Evolutionary conservation across 495 filamentous ascomycete genomes (phyloP).

Genomic region (Xylaria cubensis): DNA sequence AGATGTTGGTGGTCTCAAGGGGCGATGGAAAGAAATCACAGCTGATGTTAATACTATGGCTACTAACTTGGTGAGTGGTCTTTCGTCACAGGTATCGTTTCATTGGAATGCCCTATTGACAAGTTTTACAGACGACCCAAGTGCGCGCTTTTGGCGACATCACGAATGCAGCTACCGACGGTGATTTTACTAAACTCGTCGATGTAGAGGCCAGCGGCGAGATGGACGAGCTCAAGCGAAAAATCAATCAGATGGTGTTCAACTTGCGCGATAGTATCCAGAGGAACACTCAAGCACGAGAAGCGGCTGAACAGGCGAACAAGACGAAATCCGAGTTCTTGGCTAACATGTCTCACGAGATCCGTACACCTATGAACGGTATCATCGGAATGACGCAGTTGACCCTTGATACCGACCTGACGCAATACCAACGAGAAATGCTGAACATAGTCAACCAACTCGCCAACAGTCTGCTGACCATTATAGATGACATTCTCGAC

Average conservation of each 20-base stretch:
- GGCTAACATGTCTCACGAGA: conserved; percentile 99
- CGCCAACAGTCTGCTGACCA: conserved; percentile 95
- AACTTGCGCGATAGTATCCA: conserved; percentile 96
- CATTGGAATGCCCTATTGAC: conserved; percentile 15
- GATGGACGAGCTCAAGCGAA: conserved; percentile 98
- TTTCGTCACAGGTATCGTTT: neutral
- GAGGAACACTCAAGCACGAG: conserved; percentile 93
- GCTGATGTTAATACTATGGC: conserved; percentile 99
- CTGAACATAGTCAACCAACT: conserved; percentile 98
- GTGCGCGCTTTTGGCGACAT: conserved; percentile 98
- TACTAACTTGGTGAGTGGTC: conserved; percentile 72
- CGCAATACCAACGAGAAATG: conserved; percentile 96
- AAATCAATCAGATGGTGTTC: conserved; percentile 99
- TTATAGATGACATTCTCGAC: conserved; percentile 99
- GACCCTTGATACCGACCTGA: conserved; percentile 93
- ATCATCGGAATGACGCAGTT: conserved; percentile 97
- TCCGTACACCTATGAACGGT: conserved; percentile 89
- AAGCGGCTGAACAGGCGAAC: conserved; percentile 96
- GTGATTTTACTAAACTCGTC: conserved; percentile 95
- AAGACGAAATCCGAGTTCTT: conserved; percentile 99
- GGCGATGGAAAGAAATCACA: conserved; percentile 98
- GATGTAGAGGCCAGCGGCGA: conserved; percentile 98
- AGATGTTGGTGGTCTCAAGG: conserved; percentile 90
- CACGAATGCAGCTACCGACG: conserved; percentile 93
- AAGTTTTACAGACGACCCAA: conserved; percentile 73